Conservation (phyloP, 2,329 filamentous ascomycete genomes). For the Colletotrichum magnum region DNA sequence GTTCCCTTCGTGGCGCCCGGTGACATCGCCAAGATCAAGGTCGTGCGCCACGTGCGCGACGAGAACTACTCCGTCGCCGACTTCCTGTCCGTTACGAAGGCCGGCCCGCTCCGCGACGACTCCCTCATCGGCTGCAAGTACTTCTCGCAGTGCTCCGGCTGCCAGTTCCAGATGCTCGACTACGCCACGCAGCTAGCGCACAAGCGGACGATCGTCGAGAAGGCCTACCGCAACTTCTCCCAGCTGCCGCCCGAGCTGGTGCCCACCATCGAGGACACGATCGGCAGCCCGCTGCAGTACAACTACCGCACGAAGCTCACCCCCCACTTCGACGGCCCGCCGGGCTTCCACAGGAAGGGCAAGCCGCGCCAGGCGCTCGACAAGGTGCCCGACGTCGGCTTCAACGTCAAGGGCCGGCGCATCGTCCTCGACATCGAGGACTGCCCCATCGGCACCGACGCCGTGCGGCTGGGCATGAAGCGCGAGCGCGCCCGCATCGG, state of each 20-base stretch:
- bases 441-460: constrained; percentile 93
- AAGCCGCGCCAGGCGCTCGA: constrained; percentile 65
- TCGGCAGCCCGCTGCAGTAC: constrained; percentile 91
- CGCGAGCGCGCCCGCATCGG: constrained; percentile 83
- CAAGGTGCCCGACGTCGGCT: constrained; percentile 85
- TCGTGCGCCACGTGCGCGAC: constrained; percentile 77
- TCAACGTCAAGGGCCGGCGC: constrained; percentile 87
- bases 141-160: constrained; percentile 89
- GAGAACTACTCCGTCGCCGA: constrained; percentile 84
- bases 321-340: constrained; percentile 91
- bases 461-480: constrained; percentile 84
- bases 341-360: constrained; percentile 64
- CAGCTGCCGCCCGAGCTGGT: constrained; percentile 82
- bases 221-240: constrained; percentile 93
- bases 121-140: constrained; percentile 85
- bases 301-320: constrained; percentile 97
- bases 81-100: constrained; percentile 81
- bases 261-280: constrained; percentile 84
- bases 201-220: constrained; percentile 89
- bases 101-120: constrained; percentile 84
- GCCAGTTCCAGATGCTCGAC: constrained; percentile 97
- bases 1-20: constrained; percentile 92
- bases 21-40: constrained; percentile 83
- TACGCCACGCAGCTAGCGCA: constrained; percentile 88
- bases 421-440: constrained; percentile 95